A percentile compares a stretch with the other conserved stretches of the same genome.
Evolutionary conservation across 768 basidiomycete species (phyloP).

Genomic region (Punctularia strigosozonata): DNA sequence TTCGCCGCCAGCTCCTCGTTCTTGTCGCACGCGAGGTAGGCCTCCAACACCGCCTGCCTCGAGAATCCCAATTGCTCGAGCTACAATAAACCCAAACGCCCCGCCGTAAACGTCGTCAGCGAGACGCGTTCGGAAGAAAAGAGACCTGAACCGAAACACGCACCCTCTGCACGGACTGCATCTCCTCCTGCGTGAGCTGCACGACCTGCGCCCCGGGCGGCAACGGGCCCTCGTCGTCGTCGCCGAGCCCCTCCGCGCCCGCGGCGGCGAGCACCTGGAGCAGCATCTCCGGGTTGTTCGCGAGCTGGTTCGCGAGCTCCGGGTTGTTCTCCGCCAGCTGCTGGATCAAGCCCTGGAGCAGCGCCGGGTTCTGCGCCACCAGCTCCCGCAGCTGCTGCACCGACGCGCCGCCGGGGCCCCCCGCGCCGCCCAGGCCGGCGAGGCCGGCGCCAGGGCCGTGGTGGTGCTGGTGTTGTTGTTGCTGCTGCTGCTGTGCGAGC

Average conservation of each 20-base stretch:
- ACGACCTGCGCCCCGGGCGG: slow-evolving; percentile 50
- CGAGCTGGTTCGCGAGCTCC: slow-evolving; percentile 53
- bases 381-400: slow-evolving; percentile 64
- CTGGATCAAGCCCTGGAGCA: slow-evolving; percentile 74
- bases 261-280: slow-evolving; percentile 45
- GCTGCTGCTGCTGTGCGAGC: slow-evolving; percentile 67
- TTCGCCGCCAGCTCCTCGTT: slow-evolving; percentile 96
- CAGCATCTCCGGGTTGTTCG: slow-evolving; percentile 61
- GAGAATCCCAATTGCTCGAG: slow-evolving; percentile 82
- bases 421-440: slow-evolving; percentile 23
- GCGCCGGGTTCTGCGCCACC: slow-evolving; percentile 63
- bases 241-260: slow-evolving; percentile 28
- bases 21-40: slow-evolving; percentile 91
- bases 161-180: slow-evolving; percentile 81
- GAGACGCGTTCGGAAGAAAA: neutral
- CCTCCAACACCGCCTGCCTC: slow-evolving; percentile 71
- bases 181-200: slow-evolving; percentile 77
- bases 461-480: slow-evolving; percentile 22
- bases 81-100: too few species aligned
- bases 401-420: slow-evolving; percentile 32
- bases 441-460: slow-evolving; percentile 20
- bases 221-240: slow-evolving; percentile 18
- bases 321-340: slow-evolving; percentile 72
- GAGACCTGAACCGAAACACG: slow-evolving; percentile 25
- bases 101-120: slow-evolving; percentile 3